Evolutionary conservation across 352 stramenopile species (phyloP), one percentile per base, ranked within the genome.

Genomic region (Phytopythium sindhum): DNA sequence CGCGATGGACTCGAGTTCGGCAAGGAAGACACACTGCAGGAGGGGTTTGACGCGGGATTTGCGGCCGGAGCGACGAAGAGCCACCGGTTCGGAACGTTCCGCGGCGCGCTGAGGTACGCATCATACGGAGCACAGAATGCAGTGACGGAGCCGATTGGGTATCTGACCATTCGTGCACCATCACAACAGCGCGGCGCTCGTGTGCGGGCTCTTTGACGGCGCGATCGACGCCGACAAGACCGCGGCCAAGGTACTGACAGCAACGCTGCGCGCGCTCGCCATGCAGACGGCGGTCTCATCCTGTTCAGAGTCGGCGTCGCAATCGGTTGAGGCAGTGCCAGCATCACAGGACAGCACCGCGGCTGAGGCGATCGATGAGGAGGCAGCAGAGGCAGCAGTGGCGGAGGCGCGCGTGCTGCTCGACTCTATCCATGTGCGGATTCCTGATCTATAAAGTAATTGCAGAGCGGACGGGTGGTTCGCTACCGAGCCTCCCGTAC

Each of bases 1-100:
- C 85, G 79, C 14, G 82, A 91, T 24, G 82, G 80, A 19, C 72
- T 91, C 33, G 82, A 93, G 44, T 57, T 83, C 10, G 85, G 80
- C 41, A 91, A 93, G 65, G 79, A 93, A 28, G 70, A 76, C 60
- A 85, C 81, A 37, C 59, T 93, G 28, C 85, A 93, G 65, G 53
- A 82, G 61, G 85, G 85, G 35, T 93, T 93, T 52, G 81, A 91
- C 63, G 21, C 63, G 10, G 82, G 85, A 1, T 93, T 90, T 24
- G 54, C 60, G 28, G 21, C 53, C 10, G 82, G 67, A 8, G 78
- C 78, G 14, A 51, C 53, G 0, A 58, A 70, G 1, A 79, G 66
- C 60, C 87, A 81, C 67, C 65, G 67, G 35, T 81, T 88, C 39
- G 74, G 68, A 33, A 47, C 63, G 17, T 54, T 93, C 48, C 82